Evolutionary conservation across 2,329 filamentous ascomycete species (phyloP).

Genomic region (Pyrenochaeta sp.): DNA sequence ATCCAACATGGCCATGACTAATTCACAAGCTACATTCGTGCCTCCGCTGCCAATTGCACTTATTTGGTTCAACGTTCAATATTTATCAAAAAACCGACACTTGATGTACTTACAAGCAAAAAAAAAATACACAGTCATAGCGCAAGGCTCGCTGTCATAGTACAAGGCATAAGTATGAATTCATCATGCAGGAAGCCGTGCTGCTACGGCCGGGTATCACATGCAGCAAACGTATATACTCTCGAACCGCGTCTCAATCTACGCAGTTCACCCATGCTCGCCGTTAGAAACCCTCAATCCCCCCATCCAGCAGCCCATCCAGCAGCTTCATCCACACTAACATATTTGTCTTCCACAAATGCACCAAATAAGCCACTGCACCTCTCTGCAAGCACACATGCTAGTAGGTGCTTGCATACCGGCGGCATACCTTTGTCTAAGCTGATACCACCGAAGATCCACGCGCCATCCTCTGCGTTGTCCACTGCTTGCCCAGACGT

Average conservation of each 20-base stretch:
- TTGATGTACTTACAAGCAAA: too few relatives aligned
- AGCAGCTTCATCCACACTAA: conserved; percentile 73
- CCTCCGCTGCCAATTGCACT: not conserved
- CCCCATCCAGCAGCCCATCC: conserved; percentile 66
- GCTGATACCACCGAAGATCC: conserved; percentile 56
- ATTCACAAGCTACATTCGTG: not conserved
- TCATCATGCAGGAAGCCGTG: too few relatives aligned
- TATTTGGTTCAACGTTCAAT: too few relatives aligned
- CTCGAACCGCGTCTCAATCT: not conserved
- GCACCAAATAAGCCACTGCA: conserved; percentile 67
- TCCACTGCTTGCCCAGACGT: not conserved
- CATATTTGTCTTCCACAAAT: conserved; percentile 63
- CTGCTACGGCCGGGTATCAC: conserved; percentile 34
- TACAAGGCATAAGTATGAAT: too few relatives aligned
- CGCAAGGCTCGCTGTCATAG: too few relatives aligned
- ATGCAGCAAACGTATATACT: conserved; percentile 8
- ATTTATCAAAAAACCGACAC: too few relatives aligned
- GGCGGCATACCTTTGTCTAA: conserved; percentile 57
- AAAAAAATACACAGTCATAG: too few relatives aligned
- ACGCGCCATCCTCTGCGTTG: conserved; percentile 9
- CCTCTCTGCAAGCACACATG: conserved; percentile 76
- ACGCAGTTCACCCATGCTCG: not conserved
- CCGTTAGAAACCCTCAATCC: conserved; percentile 23
- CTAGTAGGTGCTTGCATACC: conserved; percentile 89
- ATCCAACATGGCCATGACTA: not conserved